These are phyloP conservation scores for Chalciporus chontae DNA, from an alignment of 768 basidiomycete genomes.

Conservation along the genomic window DNA sequence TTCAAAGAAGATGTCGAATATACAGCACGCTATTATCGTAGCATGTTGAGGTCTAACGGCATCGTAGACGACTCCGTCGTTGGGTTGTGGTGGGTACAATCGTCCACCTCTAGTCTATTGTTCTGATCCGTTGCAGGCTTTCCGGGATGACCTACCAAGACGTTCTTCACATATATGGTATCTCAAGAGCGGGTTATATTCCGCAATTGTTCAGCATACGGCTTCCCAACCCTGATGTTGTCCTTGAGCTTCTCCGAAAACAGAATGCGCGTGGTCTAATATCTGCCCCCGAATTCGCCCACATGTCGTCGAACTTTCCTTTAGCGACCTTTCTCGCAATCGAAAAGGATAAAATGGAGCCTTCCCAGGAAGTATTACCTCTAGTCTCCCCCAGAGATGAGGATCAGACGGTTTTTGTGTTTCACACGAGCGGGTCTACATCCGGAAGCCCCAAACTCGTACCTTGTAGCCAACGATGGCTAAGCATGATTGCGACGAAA, in stretches of 20 bases:
- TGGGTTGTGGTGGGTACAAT: conserved; percentile 62
- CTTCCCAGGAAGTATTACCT: conserved; percentile 40
- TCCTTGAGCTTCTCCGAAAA: conserved; percentile 64
- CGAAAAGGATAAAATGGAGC: conserved; percentile 37
- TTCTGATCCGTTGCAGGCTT: conserved; percentile 45
- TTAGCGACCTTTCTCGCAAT: conserved; percentile 47
- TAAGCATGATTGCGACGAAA: conserved; percentile 60
- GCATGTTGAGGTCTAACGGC: conserved; percentile 41
- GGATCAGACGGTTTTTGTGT: conserved; percentile 58
- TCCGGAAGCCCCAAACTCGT: conserved; percentile 83
- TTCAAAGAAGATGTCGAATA: conserved; percentile 65
- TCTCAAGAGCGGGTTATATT: conserved; percentile 73
- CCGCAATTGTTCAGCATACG: conserved; percentile 77
- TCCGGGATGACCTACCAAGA: conserved; percentile 70
- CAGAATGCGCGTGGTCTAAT: conserved; percentile 63
- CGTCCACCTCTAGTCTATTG: not conserved
- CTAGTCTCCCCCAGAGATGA: conserved; percentile 34
- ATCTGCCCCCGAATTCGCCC: conserved; percentile 55
- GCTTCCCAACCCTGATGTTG: conserved; percentile 68
- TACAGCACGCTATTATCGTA: conserved; percentile 63
- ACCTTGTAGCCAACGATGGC: conserved; percentile 65
- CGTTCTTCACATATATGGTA: conserved; percentile 68
- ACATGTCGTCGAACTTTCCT: conserved; percentile 41
- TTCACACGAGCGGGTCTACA: conserved; percentile 80
- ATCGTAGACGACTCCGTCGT: conserved; percentile 58